A percentile compares a stretch with the other conserved stretches of the same genome.
Evolutionary conservation across 2,329 filamentous ascomycete species (phyloP).

Genomic region (Colletotrichum noveboracense): DNA sequence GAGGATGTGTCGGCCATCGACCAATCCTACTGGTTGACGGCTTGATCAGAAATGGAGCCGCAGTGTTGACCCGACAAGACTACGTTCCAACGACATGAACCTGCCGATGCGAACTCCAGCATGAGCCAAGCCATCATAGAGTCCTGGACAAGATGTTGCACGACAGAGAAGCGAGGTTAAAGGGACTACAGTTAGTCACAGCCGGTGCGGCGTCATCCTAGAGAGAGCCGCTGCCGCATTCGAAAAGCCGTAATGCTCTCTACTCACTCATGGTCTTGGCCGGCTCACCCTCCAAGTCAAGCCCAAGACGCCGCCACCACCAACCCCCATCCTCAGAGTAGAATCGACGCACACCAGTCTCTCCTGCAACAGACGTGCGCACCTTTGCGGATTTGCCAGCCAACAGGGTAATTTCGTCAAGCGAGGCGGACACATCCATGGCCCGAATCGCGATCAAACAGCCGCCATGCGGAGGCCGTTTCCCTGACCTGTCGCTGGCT

Average conservation of each 20-base stretch:
- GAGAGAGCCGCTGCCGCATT: not conserved
- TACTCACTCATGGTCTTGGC: not conserved
- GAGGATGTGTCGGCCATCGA: slow-evolving; percentile 1
- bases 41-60: not conserved
- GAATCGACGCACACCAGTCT: not conserved
- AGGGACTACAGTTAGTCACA: not conserved
- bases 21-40: not conserved
- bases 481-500: slow-evolving; percentile 4
- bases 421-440: not conserved
- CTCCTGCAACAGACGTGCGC: not conserved
- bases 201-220: not conserved
- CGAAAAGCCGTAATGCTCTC: not conserved
- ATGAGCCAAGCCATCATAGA: not conserved
- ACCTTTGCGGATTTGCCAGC: not conserved
- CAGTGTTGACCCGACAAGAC: not conserved
- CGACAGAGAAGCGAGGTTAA: not conserved
- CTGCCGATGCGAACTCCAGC: not conserved
- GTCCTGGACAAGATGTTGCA: not conserved
- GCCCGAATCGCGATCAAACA: slow-evolving; percentile 15
- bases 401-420: slow-evolving; percentile 18
- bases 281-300: not conserved
- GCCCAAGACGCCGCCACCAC: not conserved
- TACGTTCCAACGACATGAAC: not conserved
- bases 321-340: not conserved
- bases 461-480: slow-evolving; percentile 3